Base-by-base conservation (phyloP, 2,329 filamentous ascomycete species). In the Stagonosporopsis tanaceti region DNA sequence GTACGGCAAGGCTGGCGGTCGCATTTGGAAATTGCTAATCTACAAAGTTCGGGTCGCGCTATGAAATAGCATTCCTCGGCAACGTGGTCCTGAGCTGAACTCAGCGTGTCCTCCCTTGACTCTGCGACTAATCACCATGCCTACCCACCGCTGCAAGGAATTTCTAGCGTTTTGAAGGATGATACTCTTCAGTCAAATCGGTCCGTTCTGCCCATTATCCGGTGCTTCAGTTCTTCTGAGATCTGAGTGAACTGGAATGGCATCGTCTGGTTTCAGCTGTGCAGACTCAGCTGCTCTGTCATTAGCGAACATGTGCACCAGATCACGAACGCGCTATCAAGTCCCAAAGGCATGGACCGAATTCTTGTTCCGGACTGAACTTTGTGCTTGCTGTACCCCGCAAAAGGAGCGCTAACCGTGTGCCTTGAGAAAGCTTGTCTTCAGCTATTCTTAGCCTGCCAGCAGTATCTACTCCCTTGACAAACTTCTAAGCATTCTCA, bases 41-140 rank as follows among this genome's bases (percentile, higher is more conserved):
- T n/a, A 27, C 14, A 52, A 38, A 28, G 11, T 8, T 11, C 30
- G 44, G 44, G 20, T 52, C 37, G 44, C 48, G 48, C 54, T 50
- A 48, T 8, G 20, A 15, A 47, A n/a, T 22, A 25, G n/a, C 54
- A 57, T 57, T 57, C 54, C 50, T 53, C 50, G 25, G 38, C 44
- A 52, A 57, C 48, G 44, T 52, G 41, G 47, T 14, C 24, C 30
- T 3, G 47, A 30, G 24, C n/a, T 30, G 22, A n/a, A 47, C 35
- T 28, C 37, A 47, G 44, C 25, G n/a, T 24, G 12, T 44, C 12
- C 47, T 47, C 54, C 54, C 47, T 57, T 52, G 47, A 38, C 28
- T 25, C 32, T 52, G 32, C 48, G 12, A 44, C 38, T 28, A 22
- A 42, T 37, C 20, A 14, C 20, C 25, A 39, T 11, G 41, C 44